Evolutionary conservation across 148 eudicot species (phyloP).

Genomic region (Arctostaphylos glauca): DNA sequence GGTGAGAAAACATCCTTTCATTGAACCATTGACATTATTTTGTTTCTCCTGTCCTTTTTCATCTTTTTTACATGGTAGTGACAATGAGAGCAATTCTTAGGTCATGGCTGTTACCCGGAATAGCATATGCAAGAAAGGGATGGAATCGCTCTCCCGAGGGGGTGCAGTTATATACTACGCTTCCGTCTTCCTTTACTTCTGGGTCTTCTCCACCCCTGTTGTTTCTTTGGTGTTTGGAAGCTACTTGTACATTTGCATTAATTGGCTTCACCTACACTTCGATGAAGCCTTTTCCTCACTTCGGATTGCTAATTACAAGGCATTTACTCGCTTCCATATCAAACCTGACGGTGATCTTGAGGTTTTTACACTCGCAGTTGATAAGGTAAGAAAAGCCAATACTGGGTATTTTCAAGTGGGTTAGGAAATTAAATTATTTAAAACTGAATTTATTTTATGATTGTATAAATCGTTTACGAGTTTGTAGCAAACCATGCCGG

Average conservation of each 20-base stretch:
- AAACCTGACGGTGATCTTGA: conserved; percentile 69
- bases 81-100: conserved; percentile 32
- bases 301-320: conserved; percentile 93
- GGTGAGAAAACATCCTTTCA: conserved; percentile 37
- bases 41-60: not conserved
- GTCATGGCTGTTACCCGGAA: conserved; percentile 97
- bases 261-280: conserved; percentile 96
- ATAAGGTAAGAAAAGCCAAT: conserved; percentile 54
- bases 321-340: conserved; percentile 92
- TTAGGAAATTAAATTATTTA: not conserved
- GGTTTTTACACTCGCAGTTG: conserved; percentile 96
- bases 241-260: conserved; percentile 88
- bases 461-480: not conserved
- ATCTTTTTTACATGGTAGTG: not conserved
- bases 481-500: not conserved
- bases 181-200: conserved; percentile 93
- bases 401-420: not conserved
- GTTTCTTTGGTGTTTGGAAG: conserved; percentile 95
- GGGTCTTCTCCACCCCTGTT: conserved; percentile 98
- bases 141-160: conserved; percentile 70
- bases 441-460: not conserved
- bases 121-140: conserved; percentile 87
- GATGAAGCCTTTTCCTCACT: conserved; percentile 99
- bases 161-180: conserved; percentile 84
- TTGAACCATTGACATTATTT: not conserved